Conservation (phyloP, 2,329 filamentous ascomycete species). For the Botrytis deweyae region DNA sequence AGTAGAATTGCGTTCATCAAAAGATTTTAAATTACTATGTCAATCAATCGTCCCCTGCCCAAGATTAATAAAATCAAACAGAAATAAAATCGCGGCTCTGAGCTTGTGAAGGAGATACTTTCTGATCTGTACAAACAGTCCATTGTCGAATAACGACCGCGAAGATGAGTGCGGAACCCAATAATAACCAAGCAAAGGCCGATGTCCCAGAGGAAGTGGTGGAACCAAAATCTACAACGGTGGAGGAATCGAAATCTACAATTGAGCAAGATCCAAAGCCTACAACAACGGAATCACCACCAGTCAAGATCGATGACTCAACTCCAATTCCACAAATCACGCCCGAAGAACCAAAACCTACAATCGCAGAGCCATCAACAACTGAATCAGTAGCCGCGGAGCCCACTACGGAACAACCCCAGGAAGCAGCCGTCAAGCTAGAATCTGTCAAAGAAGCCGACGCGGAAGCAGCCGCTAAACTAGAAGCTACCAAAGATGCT, state of each 20-base stretch:
- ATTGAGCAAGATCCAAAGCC: neutral
- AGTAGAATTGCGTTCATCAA: neutral
- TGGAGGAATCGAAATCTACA: neutral
- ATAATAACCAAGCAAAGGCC: neutral
- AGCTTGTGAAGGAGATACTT: neutral
- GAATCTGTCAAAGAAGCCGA: conserved; percentile 9
- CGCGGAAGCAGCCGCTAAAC: conserved; percentile 15
- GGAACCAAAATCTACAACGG: neutral
- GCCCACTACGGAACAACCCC: neutral
- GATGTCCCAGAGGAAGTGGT: neutral
- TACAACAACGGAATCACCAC: neutral
- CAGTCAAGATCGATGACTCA: neutral
- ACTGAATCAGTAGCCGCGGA: neutral
- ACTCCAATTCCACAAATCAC: neutral
- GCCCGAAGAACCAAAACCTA: conserved; percentile 7
- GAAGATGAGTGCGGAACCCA: conserved; percentile 8
- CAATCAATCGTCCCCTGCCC: neutral
- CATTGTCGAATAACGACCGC: neutral
- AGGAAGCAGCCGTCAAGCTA: conserved; percentile 6
- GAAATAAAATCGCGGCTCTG: neutral
- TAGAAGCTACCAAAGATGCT: conserved; percentile 11
- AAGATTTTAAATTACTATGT: neutral
- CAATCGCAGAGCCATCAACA: neutral
- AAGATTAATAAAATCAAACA: neutral
- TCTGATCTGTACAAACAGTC: neutral